Evolutionary conservation across 225 moss, liverwort and hornwort genomes (phyloP), one percentile per base, ranked within the genome.

Genomic region (Rhytidiadelphus loreus): DNA sequence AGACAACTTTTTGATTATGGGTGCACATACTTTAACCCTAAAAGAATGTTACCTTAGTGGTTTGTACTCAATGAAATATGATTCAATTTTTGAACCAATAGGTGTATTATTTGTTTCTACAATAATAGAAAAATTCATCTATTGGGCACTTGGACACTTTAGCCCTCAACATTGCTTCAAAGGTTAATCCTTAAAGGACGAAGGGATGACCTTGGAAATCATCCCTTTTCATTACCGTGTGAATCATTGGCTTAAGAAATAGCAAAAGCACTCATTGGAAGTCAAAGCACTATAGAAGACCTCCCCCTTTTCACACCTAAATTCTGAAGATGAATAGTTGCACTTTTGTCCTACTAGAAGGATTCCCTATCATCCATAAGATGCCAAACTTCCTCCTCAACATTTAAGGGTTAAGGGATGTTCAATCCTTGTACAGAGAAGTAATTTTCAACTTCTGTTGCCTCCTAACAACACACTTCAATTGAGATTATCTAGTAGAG

Each of bases 21-120:
- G 1, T 72, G 3, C 11, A 68, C 7, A 11, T 29, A 18, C 39
- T 1, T 39, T 69, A 39, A n/a, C 3, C 16, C 2, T 10, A 2
- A 1, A 44, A 72, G 28, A 6, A 29, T 1, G 2, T 0, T 3
- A 2, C 6, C 28, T 11, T 3, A 0, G 3, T 72, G 3, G 17
- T 29, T 6, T 29, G 1, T 29, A 8, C 10, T 44, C 4, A 29
- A 1, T 73, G 2, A 29, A 10, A 10, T 17, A 29, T 29, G 2
- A 44, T 72, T 17, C 29, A 72, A 44, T 28, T 44, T 72, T 72
- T 26, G 2, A 73, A 29, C 30, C 18, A 46, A 11, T 46, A 11
- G 6, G 11, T 18, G 4, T 15, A 74, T 29, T 28, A 3, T 44
- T 72, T 29, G 2, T 17, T 44, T 29, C 19, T 19, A 46, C 6